Conservation (phyloP, 139 green algal species). For the Closterium sp. region DNA sequence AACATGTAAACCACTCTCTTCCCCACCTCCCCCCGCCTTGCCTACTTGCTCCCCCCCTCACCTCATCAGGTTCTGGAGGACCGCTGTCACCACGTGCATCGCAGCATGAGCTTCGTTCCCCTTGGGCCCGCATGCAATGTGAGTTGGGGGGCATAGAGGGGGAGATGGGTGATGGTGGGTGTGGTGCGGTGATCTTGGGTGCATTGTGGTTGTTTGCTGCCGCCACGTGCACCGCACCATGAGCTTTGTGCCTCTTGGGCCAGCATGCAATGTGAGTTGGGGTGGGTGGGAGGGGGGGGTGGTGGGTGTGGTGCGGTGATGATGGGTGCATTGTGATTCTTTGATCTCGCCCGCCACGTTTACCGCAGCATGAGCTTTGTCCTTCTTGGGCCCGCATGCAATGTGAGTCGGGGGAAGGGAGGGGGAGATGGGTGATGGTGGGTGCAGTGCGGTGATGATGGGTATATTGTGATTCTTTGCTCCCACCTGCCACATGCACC, state of each 20-base stretch:
- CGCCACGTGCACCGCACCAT: constrained; percentile 40
- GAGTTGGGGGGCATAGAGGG: too few species aligned
- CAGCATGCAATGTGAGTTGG: constrained; percentile 26
- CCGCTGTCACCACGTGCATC: constrained; percentile 28
- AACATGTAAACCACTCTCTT: neutral
- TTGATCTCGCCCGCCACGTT: constrained; percentile 2
- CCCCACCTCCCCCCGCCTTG: neutral
- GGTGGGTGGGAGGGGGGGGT: too few species aligned
- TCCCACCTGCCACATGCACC: constrained; percentile 20
- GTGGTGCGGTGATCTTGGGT: too few species aligned
- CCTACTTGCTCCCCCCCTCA: neutral
- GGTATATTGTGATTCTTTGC: too few species aligned
- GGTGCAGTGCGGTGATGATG: too few species aligned
- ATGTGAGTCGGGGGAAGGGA: neutral
- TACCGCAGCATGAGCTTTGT: constrained; percentile 36
- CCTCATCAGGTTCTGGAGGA: constrained; percentile 21
- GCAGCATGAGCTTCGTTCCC: constrained; percentile 39
- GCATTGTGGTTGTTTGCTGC: neutral
- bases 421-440: too few species aligned
- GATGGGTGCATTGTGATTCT: neutral
- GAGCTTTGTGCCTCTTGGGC: constrained; percentile 41
- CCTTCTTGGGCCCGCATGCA: constrained; percentile 36
- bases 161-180: too few species aligned
- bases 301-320: too few species aligned
- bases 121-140: constrained; percentile 36